Base-by-base conservation (phyloP, 495 filamentous ascomycete genomes). In the Penicillium herquei region DNA sequence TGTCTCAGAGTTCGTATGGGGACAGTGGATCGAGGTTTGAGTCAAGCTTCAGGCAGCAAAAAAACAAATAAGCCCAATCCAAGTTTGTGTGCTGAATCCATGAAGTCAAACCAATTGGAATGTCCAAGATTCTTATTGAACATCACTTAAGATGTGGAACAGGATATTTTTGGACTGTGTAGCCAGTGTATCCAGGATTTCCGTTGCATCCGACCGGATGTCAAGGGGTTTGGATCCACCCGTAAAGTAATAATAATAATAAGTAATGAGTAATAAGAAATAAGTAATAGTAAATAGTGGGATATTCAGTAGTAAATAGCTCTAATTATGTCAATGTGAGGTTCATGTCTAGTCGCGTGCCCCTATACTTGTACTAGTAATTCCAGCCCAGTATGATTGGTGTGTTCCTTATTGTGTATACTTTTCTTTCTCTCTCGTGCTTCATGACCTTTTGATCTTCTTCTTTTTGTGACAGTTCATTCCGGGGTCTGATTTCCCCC, bases 401-500 rank as follows among this genome's bases (percentile, higher is more conserved):
- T 13, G 2, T 37, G 34, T 37, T 37, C 34, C 34, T 13, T 1
- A 9, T 37, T 13, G 2, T 7, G 14, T 16, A 14, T 13, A 7
- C n/a, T 12, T 12, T 21, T 43, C n/a, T 8, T 12, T 16, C n/a
- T 43, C 40, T 16, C 40, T 43, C 34, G 32, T 32, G 32, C 34
- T 34, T 48, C 13, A 18, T 16, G 48, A 32, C 34, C 32, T 47
- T 34, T 18, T 49, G 3, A 39, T 50, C 21, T 39, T 33, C 33
- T 52, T 18, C 31, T 45, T 14, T 3, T 34, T n/a, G 16, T 16
- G n/a, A 17, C 35, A 14, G 26, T 31, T 26, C 58, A 57, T 62
- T 62, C 55, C 59, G 39, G 52, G 45, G 47, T 54, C 47, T 39
- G 58, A 34, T 7, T 53, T 34, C 14, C 37, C 43, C 51, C 43